phyloP scores from a whole-genome alignment of 306 rosid genomes.

The Prunus salicina region DNA sequence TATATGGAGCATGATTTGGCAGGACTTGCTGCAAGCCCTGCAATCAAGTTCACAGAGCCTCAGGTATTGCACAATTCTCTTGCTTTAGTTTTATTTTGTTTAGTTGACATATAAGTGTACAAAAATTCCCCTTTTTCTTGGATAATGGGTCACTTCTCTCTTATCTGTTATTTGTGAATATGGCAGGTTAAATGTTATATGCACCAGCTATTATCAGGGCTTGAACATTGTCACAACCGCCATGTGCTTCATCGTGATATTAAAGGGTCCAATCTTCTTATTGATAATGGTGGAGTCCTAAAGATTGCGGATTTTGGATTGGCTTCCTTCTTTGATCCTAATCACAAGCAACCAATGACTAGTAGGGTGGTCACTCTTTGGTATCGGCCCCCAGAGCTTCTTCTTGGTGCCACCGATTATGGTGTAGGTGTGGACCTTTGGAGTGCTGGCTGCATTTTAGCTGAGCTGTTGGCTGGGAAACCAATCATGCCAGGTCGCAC shows the following conservation, averaged over 20 bases:
- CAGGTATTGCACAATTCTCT: constrained; percentile 48
- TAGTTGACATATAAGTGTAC: constrained; percentile 14
- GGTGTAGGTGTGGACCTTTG: constrained; percentile 85
- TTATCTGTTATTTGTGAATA: constrained; percentile 25
- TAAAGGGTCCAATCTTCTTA: constrained; percentile 88
- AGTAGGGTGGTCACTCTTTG: constrained; percentile 91
- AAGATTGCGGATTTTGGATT: constrained; percentile 92
- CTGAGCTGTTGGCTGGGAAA: constrained; percentile 80
- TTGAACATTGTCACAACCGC: constrained; percentile 83
- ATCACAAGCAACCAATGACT: constrained; percentile 87
- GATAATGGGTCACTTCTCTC: constrained; percentile 19
- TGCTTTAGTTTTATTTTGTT: constrained; percentile 15
- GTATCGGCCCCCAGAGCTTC: constrained; percentile 93
- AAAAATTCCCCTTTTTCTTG: not conserved
- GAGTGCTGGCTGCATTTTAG: constrained; percentile 98
- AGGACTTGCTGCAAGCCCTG: constrained; percentile 84
- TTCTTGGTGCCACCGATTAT: constrained; percentile 89
- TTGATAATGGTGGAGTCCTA: constrained; percentile 76
- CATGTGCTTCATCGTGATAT: constrained; percentile 82
- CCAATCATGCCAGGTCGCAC: constrained; percentile 97
- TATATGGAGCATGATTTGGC: constrained; percentile 96
- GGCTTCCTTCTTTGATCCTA: constrained; percentile 83
- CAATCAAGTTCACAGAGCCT: constrained; percentile 71
- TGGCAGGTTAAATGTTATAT: constrained; percentile 83
- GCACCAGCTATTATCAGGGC: constrained; percentile 82